Evolutionary conservation across 345 rosid genomes (phyloP).

Genomic region (Bruguiera gymnorhiza): DNA sequence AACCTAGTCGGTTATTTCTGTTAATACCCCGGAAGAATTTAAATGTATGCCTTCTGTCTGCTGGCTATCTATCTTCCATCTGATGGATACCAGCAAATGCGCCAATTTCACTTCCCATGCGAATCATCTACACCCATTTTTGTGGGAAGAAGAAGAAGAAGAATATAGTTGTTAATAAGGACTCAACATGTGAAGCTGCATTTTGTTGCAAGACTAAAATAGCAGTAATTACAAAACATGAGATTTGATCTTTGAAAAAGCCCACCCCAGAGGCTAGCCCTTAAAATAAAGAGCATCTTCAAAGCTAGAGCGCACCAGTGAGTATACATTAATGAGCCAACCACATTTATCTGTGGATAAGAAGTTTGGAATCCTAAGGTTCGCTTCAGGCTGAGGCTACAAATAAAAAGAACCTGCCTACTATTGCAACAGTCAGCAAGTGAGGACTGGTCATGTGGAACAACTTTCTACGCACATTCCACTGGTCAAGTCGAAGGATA

Average conservation of each 20-base stretch:
- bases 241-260: neutral
- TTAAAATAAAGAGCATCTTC: neutral
- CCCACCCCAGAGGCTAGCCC: neutral
- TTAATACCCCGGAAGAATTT: too few relatives aligned
- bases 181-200: neutral
- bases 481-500: neutral
- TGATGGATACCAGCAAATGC: too few relatives aligned
- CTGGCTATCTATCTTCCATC: too few relatives aligned
- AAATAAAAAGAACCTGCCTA: neutral
- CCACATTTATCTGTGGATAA: neutral
- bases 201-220: neutral
- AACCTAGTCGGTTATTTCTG: too few relatives aligned
- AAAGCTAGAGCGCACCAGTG: neutral
- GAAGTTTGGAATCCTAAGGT: neutral
- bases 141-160: too few relatives aligned
- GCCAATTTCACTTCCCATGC: too few relatives aligned
- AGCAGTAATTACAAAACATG: conserved; percentile 6
- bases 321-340: neutral
- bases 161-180: too few relatives aligned
- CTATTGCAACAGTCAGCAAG: neutral
- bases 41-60: too few relatives aligned
- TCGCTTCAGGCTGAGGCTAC: too few relatives aligned
- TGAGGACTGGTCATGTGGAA: neutral
- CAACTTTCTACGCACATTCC: too few relatives aligned
- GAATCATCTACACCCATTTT: too few relatives aligned